Evolutionary conservation across 164 flowering plant species (phyloP), one percentile per base, ranked within the genome.

Genomic region (Chimonanthus praecox): DNA sequence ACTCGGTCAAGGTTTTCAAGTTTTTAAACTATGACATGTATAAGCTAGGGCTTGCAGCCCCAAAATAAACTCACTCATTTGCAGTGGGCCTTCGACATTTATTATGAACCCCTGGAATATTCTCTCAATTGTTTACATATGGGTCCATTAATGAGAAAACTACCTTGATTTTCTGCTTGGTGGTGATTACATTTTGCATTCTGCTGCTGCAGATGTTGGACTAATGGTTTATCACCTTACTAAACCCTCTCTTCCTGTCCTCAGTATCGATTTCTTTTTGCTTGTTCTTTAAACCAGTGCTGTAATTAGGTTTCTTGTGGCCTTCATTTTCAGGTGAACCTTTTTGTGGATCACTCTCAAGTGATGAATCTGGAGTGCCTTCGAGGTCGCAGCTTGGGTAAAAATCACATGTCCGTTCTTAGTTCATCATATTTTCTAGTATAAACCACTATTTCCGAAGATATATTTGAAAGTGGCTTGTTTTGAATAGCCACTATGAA

Each of bases 321-420:
- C 47, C 65, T 63, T 8, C n/a, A 13, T 72, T 73, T 80, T 67
- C 85, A 94, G 98, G 98, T 94, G 51, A 94, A 94, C 75, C 92
- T 94, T 7, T 92, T 90, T 74, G 91, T 94, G 72, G 97, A 91
- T 83, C 98, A 88, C 72, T 87, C 97, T 69, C 94, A 94, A 73
- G 86, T 94, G 72, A 86, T 88, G 90, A 89, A 85, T 81, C 76
- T 94, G 71, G 98, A 94, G 82, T 92, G 98, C 82, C 89, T 90
- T 47, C 84, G 97, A 4, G 97, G 98, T 5, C 80, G 90, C 64
- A 86, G 82, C 77, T 75, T 89, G 82, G 98, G 98, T 71, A 82
- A 83, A 82, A 82, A 86, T 61, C 86, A 88, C 70, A 48, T 78
- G 47, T 88, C 92, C 68, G 78, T 83, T 70, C 83, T 86, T 3